Conservation (phyloP, 371 early-diverging fungal genomes). For the Apophysomyces trapeziformis region DNA sequence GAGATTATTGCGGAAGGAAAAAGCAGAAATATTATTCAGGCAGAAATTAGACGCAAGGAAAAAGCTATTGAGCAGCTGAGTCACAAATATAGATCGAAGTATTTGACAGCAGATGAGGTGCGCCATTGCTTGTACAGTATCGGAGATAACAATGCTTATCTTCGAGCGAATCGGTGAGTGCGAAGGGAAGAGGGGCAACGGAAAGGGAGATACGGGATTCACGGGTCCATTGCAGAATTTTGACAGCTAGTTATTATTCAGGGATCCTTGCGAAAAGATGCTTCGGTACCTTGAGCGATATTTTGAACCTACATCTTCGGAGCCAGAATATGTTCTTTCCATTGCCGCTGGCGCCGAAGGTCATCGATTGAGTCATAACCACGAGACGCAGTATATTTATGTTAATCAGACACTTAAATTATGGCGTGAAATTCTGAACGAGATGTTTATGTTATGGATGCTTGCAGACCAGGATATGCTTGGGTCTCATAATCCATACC, state of each 20-base stretch:
- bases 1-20: conserved; percentile 89
- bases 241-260: conserved; percentile 25
- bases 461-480: conserved; percentile 91
- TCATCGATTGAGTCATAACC: conserved; percentile 91
- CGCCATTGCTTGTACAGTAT: conserved; percentile 91
- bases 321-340: conserved; percentile 72
- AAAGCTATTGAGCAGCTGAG: conserved; percentile 85
- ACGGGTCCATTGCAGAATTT: neutral
- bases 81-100: conserved; percentile 70
- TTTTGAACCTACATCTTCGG: conserved; percentile 66
- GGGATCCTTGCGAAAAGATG: conserved; percentile 97
- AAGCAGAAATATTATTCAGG: conserved; percentile 75
- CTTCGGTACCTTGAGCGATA: conserved; percentile 70
- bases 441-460: conserved; percentile 96
- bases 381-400: conserved; percentile 91
- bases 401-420: conserved; percentile 92
- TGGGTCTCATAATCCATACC: conserved; percentile 70
- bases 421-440: conserved; percentile 95
- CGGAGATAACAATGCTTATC: conserved; percentile 95
- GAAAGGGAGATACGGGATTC: too few relatives aligned
- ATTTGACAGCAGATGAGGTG: conserved; percentile 71
- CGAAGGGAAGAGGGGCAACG: neutral
- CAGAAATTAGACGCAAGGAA: conserved; percentile 91
- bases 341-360: conserved; percentile 85
- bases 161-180: conserved; percentile 77